Evolutionary conservation across 2,329 filamentous ascomycete genomes (phyloP).

Genomic region (Aspergillus sclerotialis): DNA sequence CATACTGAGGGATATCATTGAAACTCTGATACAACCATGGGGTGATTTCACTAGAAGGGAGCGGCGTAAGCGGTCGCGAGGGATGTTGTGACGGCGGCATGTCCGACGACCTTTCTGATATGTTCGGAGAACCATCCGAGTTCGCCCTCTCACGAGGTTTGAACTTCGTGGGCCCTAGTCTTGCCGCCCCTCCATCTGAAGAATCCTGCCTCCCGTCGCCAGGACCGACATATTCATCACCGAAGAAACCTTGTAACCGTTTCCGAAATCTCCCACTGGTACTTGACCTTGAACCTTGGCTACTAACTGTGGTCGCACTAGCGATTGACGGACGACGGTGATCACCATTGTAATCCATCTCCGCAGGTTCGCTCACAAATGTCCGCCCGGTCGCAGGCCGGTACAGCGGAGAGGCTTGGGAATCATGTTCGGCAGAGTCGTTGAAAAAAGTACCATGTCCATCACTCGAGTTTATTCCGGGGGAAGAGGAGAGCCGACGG

Average conservation of each 20-base stretch:
- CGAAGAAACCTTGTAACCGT: slow-evolving; percentile 86
- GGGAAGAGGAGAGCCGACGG: slow-evolving; percentile 23
- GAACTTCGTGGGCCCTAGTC: slow-evolving; percentile 38
- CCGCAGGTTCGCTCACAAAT: slow-evolving; percentile 53
- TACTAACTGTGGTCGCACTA: slow-evolving; percentile 80
- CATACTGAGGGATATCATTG: slow-evolving; percentile 69
- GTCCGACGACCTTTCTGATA: slow-evolving; percentile 34
- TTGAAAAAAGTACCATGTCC: slow-evolving; percentile 30
- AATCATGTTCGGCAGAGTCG: slow-evolving; percentile 32
- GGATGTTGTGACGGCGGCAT: slow-evolving; percentile 63
- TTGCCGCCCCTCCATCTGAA: slow-evolving; percentile 54
- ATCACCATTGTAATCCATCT: slow-evolving; percentile 57
- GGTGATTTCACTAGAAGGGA: slow-evolving; percentile 85
- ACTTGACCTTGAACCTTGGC: slow-evolving; percentile 70
- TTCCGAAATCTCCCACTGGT: slow-evolving; percentile 65
- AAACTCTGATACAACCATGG: slow-evolving; percentile 94
- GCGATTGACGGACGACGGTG: slow-evolving; percentile 80
- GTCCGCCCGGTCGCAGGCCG: slow-evolving; percentile 51
- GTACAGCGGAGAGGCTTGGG: slow-evolving; percentile 64
- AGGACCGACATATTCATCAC: slow-evolving; percentile 72
- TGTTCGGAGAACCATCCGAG: slow-evolving; percentile 65
- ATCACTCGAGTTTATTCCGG: slow-evolving; percentile 19
- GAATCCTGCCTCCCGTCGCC: slow-evolving; percentile 57
- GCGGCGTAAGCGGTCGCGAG: slow-evolving; percentile 74
- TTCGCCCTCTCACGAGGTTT: slow-evolving; percentile 70